These are phyloP conservation scores for Hyaloscypha hepaticicola DNA, from an alignment of 495 filamentous ascomycete species.

Conservation along the genomic window DNA sequence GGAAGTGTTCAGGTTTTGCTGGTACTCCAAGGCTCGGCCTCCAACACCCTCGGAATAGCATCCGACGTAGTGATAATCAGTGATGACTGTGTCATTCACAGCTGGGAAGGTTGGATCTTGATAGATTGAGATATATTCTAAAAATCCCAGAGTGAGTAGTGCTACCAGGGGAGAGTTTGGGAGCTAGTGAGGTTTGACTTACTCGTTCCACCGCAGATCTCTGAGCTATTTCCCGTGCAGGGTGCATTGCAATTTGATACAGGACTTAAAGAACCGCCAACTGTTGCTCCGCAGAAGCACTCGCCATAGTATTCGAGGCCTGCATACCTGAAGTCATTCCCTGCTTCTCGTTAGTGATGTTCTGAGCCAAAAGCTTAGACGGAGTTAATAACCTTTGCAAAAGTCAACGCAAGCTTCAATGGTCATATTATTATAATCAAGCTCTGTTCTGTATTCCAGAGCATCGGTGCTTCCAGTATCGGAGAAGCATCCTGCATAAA, in stretches of 20 bases:
- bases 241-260: constrained; percentile 43
- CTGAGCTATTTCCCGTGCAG: constrained; percentile 44
- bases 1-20: constrained; percentile 33
- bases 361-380: neutral
- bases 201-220: constrained; percentile 47
- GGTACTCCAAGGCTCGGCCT: constrained; percentile 49
- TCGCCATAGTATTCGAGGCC: constrained; percentile 54
- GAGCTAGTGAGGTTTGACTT: neutral
- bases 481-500: constrained; percentile 50
- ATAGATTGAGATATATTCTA: constrained; percentile 46
- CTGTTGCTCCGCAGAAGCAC: constrained; percentile 51
- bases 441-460: constrained; percentile 39
- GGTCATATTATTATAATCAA: constrained; percentile 43
- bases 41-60: constrained; percentile 53
- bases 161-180: neutral
- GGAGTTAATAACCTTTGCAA: constrained; percentile 44
- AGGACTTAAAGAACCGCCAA: constrained; percentile 30
- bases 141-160: neutral
- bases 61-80: constrained; percentile 47
- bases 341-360: constrained; percentile 2
- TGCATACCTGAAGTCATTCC: constrained; percentile 51
- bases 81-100: constrained; percentile 36
- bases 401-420: constrained; percentile 48
- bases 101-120: constrained; percentile 51
- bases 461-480: constrained; percentile 37